These are phyloP conservation scores for Schwanniomyces yamadae DNA, from an alignment of 805 yeast species.

Conservation along the genomic window DNA sequence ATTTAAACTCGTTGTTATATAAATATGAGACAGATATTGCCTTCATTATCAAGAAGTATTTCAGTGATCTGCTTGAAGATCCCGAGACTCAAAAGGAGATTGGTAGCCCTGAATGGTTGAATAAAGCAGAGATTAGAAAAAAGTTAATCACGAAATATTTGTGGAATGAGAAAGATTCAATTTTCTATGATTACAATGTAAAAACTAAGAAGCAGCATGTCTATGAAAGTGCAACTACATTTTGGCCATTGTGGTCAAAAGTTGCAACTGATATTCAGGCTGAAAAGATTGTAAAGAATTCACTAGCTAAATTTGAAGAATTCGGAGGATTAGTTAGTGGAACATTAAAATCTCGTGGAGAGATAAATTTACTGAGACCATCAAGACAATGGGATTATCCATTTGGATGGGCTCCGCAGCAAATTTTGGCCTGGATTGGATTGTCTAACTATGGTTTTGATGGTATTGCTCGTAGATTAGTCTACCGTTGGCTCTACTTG, in stretches of 20 bases:
- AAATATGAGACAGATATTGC: slow-evolving; percentile 90
- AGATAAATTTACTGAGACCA: slow-evolving; percentile 67
- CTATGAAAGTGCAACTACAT: slow-evolving; percentile 84
- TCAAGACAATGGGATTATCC: slow-evolving; percentile 98
- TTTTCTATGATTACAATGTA: slow-evolving; percentile 83
- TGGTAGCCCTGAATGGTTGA: slow-evolving; percentile 57
- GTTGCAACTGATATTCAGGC: slow-evolving; percentile 70
- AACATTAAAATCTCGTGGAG: slow-evolving; percentile 71
- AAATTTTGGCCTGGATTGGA: slow-evolving; percentile 91
- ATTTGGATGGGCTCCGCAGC: slow-evolving; percentile 98
- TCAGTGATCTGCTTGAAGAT: slow-evolving; percentile 45
- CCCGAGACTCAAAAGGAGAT: slow-evolving; percentile 27
- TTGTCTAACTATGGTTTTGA: slow-evolving; percentile 66
- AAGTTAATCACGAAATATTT: slow-evolving; percentile 59
- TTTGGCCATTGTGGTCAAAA: slow-evolving; percentile 92
- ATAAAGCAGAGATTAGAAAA: slow-evolving; percentile 56
- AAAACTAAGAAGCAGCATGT: slow-evolving; percentile 51
- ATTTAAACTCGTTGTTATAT: slow-evolving; percentile 79
- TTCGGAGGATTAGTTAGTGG: slow-evolving; percentile 90
- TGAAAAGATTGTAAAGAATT: slow-evolving; percentile 49
- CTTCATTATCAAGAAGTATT: slow-evolving; percentile 52
- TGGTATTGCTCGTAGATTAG: slow-evolving; percentile 65
- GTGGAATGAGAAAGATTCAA: slow-evolving; percentile 80
- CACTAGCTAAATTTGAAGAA: slow-evolving; percentile 72
- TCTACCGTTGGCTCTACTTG: slow-evolving; percentile 85